A percentile compares a stretch with the other conserved stretches of the same genome.
Evolutionary conservation across 768 basidiomycete genomes (phyloP).

Genomic region (Mycena vulgaris): DNA sequence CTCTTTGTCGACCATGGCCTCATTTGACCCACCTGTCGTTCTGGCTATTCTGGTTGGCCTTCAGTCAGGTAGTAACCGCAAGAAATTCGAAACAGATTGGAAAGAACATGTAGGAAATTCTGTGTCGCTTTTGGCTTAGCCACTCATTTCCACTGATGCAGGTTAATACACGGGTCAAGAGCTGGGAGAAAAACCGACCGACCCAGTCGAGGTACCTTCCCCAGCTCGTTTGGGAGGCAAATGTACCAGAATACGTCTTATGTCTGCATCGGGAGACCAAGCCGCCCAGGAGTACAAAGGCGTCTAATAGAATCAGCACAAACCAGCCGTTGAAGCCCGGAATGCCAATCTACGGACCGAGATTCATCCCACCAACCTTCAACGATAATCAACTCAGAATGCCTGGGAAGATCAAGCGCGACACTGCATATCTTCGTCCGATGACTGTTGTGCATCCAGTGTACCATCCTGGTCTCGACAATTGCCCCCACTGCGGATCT

Average conservation of each 20-base stretch:
- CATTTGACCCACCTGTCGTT: constrained; percentile 1
- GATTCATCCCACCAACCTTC: constrained; percentile 4
- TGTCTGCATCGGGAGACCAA: neutral
- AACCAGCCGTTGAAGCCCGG: neutral
- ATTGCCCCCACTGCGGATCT: constrained; percentile 39
- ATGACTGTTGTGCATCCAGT: constrained; percentile 42
- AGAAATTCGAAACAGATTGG: neutral
- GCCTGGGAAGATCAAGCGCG: constrained; percentile 2
- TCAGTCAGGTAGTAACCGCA: neutral
- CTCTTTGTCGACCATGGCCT: neutral
- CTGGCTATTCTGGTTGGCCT: neutral
- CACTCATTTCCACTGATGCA: neutral
- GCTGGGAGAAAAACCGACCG: neutral
- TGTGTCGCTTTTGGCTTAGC: neutral
- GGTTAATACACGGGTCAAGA: neutral
- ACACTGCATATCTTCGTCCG: constrained; percentile 39
- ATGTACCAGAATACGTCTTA: constrained; percentile 1
- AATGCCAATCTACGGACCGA: constrained; percentile 1
- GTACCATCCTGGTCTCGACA: constrained; percentile 28
- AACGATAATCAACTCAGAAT: neutral
- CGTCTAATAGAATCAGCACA: neutral
- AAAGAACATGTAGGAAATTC: neutral
- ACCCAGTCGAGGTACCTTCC: neutral
- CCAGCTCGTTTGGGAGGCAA: constrained; percentile 1
- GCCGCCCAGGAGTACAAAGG: neutral